phyloP scores from a whole-genome alignment of 2,329 filamentous ascomycete species.

The Verruconis gallopava region DNA sequence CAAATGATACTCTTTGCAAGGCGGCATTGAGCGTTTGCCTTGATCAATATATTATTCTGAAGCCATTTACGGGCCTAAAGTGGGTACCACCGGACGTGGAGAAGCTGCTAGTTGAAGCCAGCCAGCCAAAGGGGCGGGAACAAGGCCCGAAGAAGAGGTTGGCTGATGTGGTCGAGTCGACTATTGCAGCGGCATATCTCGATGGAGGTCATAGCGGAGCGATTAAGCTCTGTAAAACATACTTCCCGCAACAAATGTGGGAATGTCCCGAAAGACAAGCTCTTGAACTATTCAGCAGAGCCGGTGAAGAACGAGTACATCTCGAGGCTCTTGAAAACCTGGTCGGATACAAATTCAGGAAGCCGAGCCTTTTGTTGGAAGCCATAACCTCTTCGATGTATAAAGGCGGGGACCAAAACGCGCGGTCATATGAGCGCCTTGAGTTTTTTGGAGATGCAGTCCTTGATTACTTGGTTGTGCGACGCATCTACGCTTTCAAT shows the following conservation, averaged over 20 bases:
- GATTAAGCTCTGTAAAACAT: constrained; percentile 48
- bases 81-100: constrained; percentile 57
- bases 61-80: constrained; percentile 52
- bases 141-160: constrained; percentile 61
- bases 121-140: constrained; percentile 18
- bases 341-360: constrained; percentile 58
- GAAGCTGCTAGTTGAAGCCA: constrained; percentile 22
- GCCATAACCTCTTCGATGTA: constrained; percentile 68
- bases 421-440: constrained; percentile 56
- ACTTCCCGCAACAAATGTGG: constrained; percentile 41
- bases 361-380: constrained; percentile 58
- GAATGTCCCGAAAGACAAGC: not conserved
- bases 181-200: constrained; percentile 64
- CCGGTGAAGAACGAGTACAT: constrained; percentile 1
- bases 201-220: constrained; percentile 55
- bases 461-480: constrained; percentile 43
- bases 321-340: constrained; percentile 35
- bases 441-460: constrained; percentile 83
- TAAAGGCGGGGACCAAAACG: constrained; percentile 32
- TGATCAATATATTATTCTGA: constrained; percentile 58
- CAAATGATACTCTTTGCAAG: constrained; percentile 58
- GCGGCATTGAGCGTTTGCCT: constrained; percentile 52
- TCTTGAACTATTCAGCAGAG: constrained; percentile 1
- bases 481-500: constrained; percentile 4
- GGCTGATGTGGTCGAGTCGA: constrained; percentile 75